phyloP scores from a whole-genome alignment of 768 basidiomycete genomes.

The Boletellus emodensis region DNA sequence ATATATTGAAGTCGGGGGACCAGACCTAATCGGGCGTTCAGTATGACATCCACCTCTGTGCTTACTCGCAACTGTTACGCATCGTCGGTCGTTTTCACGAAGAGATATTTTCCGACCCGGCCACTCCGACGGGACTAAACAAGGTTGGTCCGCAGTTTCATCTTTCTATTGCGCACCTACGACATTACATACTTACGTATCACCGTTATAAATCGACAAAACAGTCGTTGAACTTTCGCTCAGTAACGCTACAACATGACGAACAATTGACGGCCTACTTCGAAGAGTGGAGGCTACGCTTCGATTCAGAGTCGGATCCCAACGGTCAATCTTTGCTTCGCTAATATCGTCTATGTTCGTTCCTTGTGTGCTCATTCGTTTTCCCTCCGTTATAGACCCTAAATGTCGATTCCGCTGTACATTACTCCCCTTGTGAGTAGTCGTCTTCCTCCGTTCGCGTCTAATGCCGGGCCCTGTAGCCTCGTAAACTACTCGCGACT shows the following conservation, averaged over 20 bases:
- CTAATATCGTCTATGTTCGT: too few species aligned
- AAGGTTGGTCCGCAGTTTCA: constrained; percentile 38
- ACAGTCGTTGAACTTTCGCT: constrained; percentile 66
- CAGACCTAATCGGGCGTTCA: constrained; percentile 21
- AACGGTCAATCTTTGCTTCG: constrained; percentile 38
- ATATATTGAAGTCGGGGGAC: too few species aligned
- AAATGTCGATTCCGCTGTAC: constrained; percentile 58
- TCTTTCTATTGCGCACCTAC: background rate
- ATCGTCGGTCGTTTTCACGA: constrained; percentile 75
- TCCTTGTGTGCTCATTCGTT: background rate
- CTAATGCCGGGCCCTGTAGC: constrained; percentile 34
- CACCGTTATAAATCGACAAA: background rate
- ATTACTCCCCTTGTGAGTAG: constrained; percentile 70
- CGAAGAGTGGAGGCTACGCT: constrained; percentile 63
- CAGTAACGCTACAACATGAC: constrained; percentile 60
- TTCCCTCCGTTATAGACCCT: constrained; percentile 39
- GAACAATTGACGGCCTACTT: constrained; percentile 51
- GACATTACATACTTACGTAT: constrained; percentile 1
- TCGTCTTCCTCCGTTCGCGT: background rate
- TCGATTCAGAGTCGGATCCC: constrained; percentile 56
- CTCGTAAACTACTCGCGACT: constrained; percentile 73
- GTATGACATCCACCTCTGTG: constrained; percentile 77
- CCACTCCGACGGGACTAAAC: constrained; percentile 64
- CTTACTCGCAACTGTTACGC: constrained; percentile 63
- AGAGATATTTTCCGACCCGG: constrained; percentile 69